A percentile compares a stretch with the other conserved stretches of the same genome.
phyloP scores from a whole-genome alignment of 306 rosid species.

The Dalbergia cochinchinensis region DNA sequence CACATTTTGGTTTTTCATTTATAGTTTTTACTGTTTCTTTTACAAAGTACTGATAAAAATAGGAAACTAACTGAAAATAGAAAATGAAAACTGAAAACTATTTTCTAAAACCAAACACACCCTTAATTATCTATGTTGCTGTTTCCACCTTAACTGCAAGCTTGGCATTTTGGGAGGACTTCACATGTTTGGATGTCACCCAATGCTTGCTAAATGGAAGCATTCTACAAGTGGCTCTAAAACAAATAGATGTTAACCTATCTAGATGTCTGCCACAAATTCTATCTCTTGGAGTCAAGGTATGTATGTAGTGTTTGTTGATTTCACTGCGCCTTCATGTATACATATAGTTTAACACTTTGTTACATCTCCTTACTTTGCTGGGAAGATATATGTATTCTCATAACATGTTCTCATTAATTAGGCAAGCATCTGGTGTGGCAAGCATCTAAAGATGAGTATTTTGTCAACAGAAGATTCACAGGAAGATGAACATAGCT shows the following conservation, averaged over 20 bases:
- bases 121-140: constrained; percentile 35
- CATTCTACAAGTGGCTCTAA: constrained; percentile 64
- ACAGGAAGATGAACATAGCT: constrained; percentile 80
- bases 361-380: constrained; percentile 19
- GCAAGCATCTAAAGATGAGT: constrained; percentile 87
- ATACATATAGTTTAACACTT: not conserved
- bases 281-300: constrained; percentile 82
- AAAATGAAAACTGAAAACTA: too few species aligned
- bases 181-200: constrained; percentile 84
- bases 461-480: constrained; percentile 84
- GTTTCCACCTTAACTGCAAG: constrained; percentile 70
- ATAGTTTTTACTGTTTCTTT: too few species aligned
- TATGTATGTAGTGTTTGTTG: constrained; percentile 34
- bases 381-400: constrained; percentile 15
- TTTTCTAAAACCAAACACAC: too few species aligned
- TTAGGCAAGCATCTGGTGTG: constrained; percentile 86
- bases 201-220: constrained; percentile 84
- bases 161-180: constrained; percentile 88
- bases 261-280: constrained; percentile 58
- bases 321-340: constrained; percentile 13
- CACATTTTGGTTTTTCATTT: too few species aligned
- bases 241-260: constrained; percentile 55
- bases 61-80: too few species aligned
- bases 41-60: too few species aligned
- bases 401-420: constrained; percentile 20